Conservation (phyloP, 495 filamentous ascomycete species). For the Aspergillus leporis region DNA sequence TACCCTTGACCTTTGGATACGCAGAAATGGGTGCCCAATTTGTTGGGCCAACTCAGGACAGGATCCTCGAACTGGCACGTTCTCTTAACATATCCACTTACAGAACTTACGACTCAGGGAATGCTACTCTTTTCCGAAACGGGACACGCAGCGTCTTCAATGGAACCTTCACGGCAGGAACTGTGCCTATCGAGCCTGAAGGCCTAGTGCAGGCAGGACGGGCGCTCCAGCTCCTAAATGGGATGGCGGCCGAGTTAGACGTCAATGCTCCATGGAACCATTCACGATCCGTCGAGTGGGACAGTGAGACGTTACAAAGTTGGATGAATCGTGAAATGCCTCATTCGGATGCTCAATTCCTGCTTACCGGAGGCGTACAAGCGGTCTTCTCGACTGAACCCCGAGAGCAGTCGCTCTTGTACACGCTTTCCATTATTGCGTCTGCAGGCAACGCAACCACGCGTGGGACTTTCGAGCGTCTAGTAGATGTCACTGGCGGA, state of each 20-base stretch:
- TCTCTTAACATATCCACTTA: slow-evolving; percentile 13
- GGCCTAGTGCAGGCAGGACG: slow-evolving; percentile 14
- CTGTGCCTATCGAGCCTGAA: slow-evolving; percentile 5
- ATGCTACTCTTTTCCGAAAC: slow-evolving; percentile 14
- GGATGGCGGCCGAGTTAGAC: slow-evolving; percentile 12
- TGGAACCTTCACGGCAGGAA: slow-evolving; percentile 1
- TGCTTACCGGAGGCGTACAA: slow-evolving; percentile 8
- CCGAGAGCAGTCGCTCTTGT: slow-evolving; percentile 23
- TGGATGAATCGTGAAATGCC: not conserved
- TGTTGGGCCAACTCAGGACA: slow-evolving; percentile 21
- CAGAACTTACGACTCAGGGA: slow-evolving; percentile 15
- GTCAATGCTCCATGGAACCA: slow-evolving; percentile 18
- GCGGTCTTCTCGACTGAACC: slow-evolving; percentile 16
- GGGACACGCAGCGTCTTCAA: slow-evolving; percentile 7
- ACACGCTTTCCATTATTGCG: slow-evolving; percentile 22
- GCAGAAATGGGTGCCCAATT: slow-evolving; percentile 20
- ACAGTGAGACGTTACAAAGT: slow-evolving; percentile 15
- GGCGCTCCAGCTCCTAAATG: slow-evolving; percentile 8
- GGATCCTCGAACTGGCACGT: slow-evolving; percentile 12
- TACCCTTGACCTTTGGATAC: not conserved
- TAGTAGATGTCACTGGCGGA: slow-evolving; percentile 13
- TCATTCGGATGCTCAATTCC: slow-evolving; percentile 8
- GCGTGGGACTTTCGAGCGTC: slow-evolving; percentile 19
- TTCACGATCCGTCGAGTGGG: slow-evolving; percentile 12
- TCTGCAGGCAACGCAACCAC: slow-evolving; percentile 20